phyloP scores from a whole-genome alignment of 169 alveolate species.

The Ichthyophthirius multifiliis region DNA sequence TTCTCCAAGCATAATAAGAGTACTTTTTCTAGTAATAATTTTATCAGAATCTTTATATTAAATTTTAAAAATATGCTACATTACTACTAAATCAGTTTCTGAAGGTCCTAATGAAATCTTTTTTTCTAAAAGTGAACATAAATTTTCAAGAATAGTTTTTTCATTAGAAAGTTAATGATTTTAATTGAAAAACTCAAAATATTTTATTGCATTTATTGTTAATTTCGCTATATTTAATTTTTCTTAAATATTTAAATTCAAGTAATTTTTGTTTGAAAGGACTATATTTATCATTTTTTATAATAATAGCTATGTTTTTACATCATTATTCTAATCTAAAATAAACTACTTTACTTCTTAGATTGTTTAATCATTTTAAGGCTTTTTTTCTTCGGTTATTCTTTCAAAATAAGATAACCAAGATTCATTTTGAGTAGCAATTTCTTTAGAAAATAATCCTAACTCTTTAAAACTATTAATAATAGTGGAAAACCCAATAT shows the following conservation, averaged over 20 bases:
- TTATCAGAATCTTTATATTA: constrained; percentile 39
- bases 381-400: not conserved
- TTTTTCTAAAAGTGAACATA: constrained; percentile 15
- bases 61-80: constrained; percentile 61
- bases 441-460: not conserved
- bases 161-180: constrained; percentile 25
- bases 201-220: constrained; percentile 40
- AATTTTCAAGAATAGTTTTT: constrained; percentile 34
- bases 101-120: constrained; percentile 15
- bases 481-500: constrained; percentile 43
- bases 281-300: not conserved
- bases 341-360: not conserved
- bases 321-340: no score
- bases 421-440: not conserved
- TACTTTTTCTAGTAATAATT: constrained; percentile 36
- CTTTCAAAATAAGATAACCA: not conserved
- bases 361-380: not conserved
- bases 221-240: not conserved
- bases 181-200: constrained; percentile 38
- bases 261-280: not conserved
- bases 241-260: not conserved
- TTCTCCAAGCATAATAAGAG: constrained; percentile 52
- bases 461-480: constrained; percentile 1
- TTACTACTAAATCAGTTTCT: constrained; percentile 64
- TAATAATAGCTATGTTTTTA: not conserved